Percentiles rank a stretch among this genome's conserved stretches.
These are phyloP conservation scores for Arctium minus DNA, from an alignment of 129 eudicot species.

Conservation along the genomic window DNA sequence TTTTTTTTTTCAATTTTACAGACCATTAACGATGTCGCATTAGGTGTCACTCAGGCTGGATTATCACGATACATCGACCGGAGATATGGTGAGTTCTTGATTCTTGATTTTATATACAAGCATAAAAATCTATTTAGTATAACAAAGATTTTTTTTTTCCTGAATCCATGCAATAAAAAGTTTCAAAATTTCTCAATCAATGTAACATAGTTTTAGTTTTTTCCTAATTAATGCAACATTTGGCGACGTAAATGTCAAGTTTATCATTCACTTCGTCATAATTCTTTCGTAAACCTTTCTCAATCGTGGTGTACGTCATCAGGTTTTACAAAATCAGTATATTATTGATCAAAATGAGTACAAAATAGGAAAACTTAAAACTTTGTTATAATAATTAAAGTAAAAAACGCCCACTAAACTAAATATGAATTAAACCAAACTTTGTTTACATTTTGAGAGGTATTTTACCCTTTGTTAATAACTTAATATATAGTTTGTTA, in stretches of 20 bases:
- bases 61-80: constrained; percentile 50
- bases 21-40: constrained; percentile 58
- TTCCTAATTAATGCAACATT: background rate
- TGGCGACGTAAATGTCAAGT: background rate
- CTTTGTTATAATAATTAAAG: background rate
- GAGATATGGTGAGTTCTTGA: constrained; percentile 38
- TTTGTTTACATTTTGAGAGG: too few relatives aligned
- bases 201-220: too few relatives aligned
- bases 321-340: background rate
- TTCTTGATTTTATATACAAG: background rate
- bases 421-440: too few relatives aligned
- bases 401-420: too few relatives aligned
- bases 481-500: too few relatives aligned
- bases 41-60: constrained; percentile 59
- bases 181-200: background rate
- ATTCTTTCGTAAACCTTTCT: background rate
- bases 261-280: background rate
- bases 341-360: background rate
- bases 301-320: background rate
- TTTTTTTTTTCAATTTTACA: background rate
- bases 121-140: too few relatives aligned
- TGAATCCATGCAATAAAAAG: background rate
- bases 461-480: too few relatives aligned
- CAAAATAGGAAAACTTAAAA: background rate
- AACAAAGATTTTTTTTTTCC: too few relatives aligned